These are phyloP conservation scores for Xylaria scruposa DNA, from an alignment of 495 filamentous ascomycete species.

Conservation along the genomic window DNA sequence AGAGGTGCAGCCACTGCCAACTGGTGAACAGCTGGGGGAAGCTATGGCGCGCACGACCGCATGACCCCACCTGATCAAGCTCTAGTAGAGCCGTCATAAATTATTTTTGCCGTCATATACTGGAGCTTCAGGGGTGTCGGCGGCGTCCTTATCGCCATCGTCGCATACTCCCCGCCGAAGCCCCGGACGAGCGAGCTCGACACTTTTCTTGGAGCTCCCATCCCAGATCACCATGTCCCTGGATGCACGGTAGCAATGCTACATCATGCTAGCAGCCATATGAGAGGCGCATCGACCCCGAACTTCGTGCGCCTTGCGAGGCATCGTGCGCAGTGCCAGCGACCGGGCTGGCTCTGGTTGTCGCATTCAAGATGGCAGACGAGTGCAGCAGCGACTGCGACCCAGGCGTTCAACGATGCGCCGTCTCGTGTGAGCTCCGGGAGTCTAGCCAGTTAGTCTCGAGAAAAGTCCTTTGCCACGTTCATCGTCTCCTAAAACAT, in stretches of 20 bases:
- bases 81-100: not conserved
- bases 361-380: conserved; percentile 50
- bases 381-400: conserved; percentile 28
- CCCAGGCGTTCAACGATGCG: conserved; percentile 30
- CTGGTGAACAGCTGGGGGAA: not conserved
- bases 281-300: conserved; percentile 46
- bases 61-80: not conserved
- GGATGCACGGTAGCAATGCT: conserved; percentile 46
- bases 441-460: conserved; percentile 43
- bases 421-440: conserved; percentile 33
- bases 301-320: conserved; percentile 50
- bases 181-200: not conserved
- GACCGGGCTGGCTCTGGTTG: conserved; percentile 31
- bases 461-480: conserved; percentile 12
- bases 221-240: conserved; percentile 30
- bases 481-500: conserved; percentile 34
- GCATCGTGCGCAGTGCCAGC: conserved; percentile 38
- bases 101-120: not conserved
- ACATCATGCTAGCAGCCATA: conserved; percentile 42
- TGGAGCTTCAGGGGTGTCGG: not conserved
- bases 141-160: conserved; percentile 1
- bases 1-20: not conserved
- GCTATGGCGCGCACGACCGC: not conserved
- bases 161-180: conserved; percentile 8
- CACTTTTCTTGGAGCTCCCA: not conserved